A percentile compares a stretch with the other conserved stretches of the same genome.
Evolutionary conservation across 345 rosid species (phyloP).

Genomic region (Hevea brasiliensis): DNA sequence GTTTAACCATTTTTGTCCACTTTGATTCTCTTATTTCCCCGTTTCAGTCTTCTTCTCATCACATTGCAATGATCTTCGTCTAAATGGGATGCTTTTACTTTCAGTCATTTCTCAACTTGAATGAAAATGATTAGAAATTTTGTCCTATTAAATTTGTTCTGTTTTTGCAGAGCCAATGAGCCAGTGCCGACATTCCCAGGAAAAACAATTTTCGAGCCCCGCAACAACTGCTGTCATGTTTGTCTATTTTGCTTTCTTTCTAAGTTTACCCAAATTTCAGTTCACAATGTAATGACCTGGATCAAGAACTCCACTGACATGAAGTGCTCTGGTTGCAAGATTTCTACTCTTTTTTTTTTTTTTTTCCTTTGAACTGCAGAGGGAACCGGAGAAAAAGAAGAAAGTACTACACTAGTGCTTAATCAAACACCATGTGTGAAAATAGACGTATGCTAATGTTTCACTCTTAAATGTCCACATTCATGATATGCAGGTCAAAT

Average conservation of each 20-base stretch:
- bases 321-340: conserved; percentile 3
- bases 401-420: neutral
- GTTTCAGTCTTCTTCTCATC: neutral
- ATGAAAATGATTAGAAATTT: too few relatives aligned
- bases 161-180: too few relatives aligned
- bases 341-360: neutral
- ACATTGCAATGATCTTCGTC: neutral
- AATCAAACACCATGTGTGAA: neutral
- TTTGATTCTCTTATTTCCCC: neutral
- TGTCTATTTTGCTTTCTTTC: too few relatives aligned
- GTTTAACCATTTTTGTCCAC: neutral
- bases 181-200: too few relatives aligned
- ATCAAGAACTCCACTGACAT: too few relatives aligned
- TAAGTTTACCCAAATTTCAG: too few relatives aligned
- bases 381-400: neutral
- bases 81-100: too few relatives aligned
- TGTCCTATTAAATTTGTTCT: too few relatives aligned
- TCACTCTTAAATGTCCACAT: neutral
- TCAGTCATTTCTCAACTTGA: too few relatives aligned
- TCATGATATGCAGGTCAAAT: conserved; percentile 8
- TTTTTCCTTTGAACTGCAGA: neutral
- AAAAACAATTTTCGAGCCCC: too few relatives aligned
- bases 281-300: too few relatives aligned
- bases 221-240: too few relatives aligned
- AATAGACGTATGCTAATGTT: neutral